Evolutionary conservation across 768 basidiomycete genomes (phyloP), one percentile per base, ranked within the genome.

Genomic region (Serendipita sp.): DNA sequence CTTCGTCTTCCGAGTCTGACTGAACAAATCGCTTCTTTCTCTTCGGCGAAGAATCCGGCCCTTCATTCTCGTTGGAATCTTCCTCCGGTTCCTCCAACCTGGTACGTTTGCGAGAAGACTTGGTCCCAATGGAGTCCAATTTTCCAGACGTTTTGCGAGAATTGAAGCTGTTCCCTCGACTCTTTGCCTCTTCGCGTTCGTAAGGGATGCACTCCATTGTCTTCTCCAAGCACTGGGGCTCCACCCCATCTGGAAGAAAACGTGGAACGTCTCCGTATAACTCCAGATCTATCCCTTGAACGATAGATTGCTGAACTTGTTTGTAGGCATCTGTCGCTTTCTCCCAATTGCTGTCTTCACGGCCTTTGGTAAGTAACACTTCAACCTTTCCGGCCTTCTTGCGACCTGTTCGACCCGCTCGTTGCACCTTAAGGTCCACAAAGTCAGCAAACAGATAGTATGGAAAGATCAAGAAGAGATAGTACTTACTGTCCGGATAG

Each of bases 381-480:
- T 94, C 89, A n/a, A 99, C 88, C 52, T 81, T 76, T 7, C 96
- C 96, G 51, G 85, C 82, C 41, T 91, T 83, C 74, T 93, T 93
- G 54, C 96, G 88, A 11, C 96, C 96, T 0, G 96, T 97, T 64
- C 96, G 82, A 58, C 96, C 96, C 63, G 95, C 82, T 18, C 96
- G 87, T 82, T 99, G 96, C 18, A 99, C 82, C 94, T 98, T 70
- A 7, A 38, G 44, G 51, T 44, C 5, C 38, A 5, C 38, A 7
- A 5, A 41, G 13, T 64, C 64, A 44, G 64, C 13, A 28, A 34
- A 62, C 11, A 13, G 15, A n/a, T 18, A 41, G 60, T 11, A 34
- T 58, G 45, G 41, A 28, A 41, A 32, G 8, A n/a, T 4, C 15
- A 65, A 64, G 45, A 51, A 65, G 36, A 41, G 44, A 51, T 15